Evolutionary conservation across 495 filamentous ascomycete genomes (phyloP), one percentile per base, ranked within the genome.

Genomic region (Rostrohypoxylon terebratum): DNA sequence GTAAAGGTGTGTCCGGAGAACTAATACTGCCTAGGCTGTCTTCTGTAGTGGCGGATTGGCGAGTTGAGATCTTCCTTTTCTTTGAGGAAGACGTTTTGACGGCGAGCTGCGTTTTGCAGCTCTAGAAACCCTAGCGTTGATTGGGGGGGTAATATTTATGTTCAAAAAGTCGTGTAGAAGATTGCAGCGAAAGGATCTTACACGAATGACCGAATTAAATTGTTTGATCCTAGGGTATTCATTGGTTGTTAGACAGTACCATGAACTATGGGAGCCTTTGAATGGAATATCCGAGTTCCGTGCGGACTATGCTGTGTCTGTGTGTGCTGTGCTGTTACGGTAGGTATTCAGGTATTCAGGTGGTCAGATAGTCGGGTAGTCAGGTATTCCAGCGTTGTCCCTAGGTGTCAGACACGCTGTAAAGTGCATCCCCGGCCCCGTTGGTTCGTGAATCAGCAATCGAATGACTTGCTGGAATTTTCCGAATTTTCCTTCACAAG

Each of bases 61-160:
- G 87, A 75, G 87, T 13, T 51, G 71, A 89, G 81, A 94, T 87
- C 87, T 91, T 94, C 81, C 93, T 88, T 89, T 93, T 94, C 91
- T 96, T 96, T 86, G 86, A 87, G 83, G 91, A 92, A 89, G 92
- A 92, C 92, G 92, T 94, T 79, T 87, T 94, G 91, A 88, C 87
- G 82, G 86, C 83, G 91, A 92, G 91, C 91, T 92, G 90, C 89
- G 48, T 71, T 65, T 69, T 66, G 84, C 85, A 87, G 85, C 85
- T 87, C 85, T 75, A 67, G 73, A 58, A 44, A 59, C 67, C 74
- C 61, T 53, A 69, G 66, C 40, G 68, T 48, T 68, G 65, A 59
- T 68, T 66, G 63, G 31, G 47, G n/a, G 44, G 40, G 48, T 57
- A 59, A 59, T 58, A 33, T 25, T 58, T 69, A 48, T 69, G 63